phyloP scores from a whole-genome alignment of 2,329 filamentous ascomycete species.

The Penicillium sp. region DNA sequence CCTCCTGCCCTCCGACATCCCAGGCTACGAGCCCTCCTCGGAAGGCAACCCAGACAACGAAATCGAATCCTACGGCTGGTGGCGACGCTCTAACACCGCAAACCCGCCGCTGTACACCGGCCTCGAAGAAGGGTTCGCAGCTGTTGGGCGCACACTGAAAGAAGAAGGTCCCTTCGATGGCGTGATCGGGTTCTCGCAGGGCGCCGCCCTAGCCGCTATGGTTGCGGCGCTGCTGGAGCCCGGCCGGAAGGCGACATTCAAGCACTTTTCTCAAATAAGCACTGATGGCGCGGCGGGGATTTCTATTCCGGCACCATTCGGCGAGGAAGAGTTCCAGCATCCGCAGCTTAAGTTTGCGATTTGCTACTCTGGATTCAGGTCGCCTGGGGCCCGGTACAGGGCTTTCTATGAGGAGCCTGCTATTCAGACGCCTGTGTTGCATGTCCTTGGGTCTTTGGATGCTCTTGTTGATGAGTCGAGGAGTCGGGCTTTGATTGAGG shows the following conservation, averaged over 20 bases:
- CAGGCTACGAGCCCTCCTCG: constrained; percentile 59
- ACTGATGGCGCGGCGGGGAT: constrained; percentile 40
- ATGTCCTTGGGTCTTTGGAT: constrained; percentile 81
- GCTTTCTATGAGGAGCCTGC: constrained; percentile 70
- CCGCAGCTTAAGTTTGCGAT: constrained; percentile 68
- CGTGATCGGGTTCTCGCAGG: constrained; percentile 80
- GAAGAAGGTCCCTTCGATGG: constrained; percentile 71
- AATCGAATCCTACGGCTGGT: constrained; percentile 80
- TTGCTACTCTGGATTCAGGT: constrained; percentile 74
- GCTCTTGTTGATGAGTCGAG: constrained; percentile 80
- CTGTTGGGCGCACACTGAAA: constrained; percentile 62
- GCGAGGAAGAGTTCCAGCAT: constrained; percentile 42
- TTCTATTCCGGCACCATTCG: constrained; percentile 53
- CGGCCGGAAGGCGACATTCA: constrained; percentile 50
- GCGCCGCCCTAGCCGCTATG: constrained; percentile 69
- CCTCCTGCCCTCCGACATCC: constrained; percentile 66
- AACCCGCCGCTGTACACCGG: constrained; percentile 64
- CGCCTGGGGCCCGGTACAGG: constrained; percentile 60
- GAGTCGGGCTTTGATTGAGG: constrained; percentile 66
- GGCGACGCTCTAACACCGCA: constrained; percentile 63
- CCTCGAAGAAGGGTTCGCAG: constrained; percentile 66
- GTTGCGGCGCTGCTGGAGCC: constrained; percentile 70
- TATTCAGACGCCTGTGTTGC: constrained; percentile 74
- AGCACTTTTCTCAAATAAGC: constrained; percentile 33
- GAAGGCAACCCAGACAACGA: constrained; percentile 49